Conservation (phyloP, 2,329 filamentous ascomycete genomes). For the Colletotrichum trifolii region DNA sequence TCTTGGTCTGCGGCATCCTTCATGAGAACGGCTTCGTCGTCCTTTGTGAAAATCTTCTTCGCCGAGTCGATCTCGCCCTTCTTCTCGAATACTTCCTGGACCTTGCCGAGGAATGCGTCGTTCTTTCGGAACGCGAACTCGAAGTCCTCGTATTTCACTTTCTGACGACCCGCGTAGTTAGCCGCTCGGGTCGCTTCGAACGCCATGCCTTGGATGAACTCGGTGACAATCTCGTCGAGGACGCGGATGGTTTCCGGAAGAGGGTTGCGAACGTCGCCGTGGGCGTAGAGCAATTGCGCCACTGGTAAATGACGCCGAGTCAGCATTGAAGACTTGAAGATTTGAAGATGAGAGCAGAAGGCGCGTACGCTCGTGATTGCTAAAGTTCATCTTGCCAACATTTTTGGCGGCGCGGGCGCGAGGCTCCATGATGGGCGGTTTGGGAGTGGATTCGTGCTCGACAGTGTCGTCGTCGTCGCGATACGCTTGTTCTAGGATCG, state of each 20-base stretch:
- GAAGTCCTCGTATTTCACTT: conserved; percentile 98
- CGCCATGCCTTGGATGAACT: conserved; percentile 94
- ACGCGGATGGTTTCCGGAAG: conserved; percentile 86
- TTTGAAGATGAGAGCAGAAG: neutral
- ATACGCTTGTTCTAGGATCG: no score
- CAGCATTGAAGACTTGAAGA: neutral
- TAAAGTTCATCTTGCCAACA: conserved; percentile 86
- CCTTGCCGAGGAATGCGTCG: conserved; percentile 85
- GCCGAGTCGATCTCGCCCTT: conserved; percentile 87
- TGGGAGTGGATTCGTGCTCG: neutral
- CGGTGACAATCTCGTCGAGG: conserved; percentile 94
- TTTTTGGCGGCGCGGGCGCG: conserved; percentile 82
- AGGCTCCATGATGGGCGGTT: conserved; percentile 72
- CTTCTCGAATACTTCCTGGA: conserved; percentile 89
- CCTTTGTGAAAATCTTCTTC: conserved; percentile 78
- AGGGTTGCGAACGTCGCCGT: conserved; percentile 81
- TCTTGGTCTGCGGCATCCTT: conserved; percentile 61
- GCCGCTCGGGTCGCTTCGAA: conserved; percentile 90
- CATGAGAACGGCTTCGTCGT: conserved; percentile 71
- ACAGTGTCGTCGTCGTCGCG: neutral
- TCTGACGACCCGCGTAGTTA: conserved; percentile 87
- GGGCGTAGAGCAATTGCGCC: conserved; percentile 79
- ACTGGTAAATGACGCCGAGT: conserved; percentile 58
- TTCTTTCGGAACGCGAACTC: conserved; percentile 92
- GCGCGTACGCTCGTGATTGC: conserved; percentile 73